These are phyloP conservation scores for Bruguiera gymnorhiza DNA, from an alignment of 345 rosid species.

Conservation along the genomic window DNA sequence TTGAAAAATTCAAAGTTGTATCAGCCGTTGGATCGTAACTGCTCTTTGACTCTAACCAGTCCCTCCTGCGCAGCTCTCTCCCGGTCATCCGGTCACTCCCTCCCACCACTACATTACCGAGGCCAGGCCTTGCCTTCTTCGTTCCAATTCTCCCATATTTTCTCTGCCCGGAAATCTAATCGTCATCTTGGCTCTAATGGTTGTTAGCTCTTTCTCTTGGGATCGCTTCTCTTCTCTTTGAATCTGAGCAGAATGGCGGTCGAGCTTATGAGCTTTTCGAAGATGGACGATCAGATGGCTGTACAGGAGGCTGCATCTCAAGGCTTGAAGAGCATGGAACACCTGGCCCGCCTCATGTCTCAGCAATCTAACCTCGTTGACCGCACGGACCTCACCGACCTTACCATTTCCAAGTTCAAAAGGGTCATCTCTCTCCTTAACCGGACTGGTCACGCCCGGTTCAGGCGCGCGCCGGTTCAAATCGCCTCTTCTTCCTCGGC, in stretches of 20 bases:
- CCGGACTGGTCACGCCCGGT: constrained; percentile 90
- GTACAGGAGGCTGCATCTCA: constrained; percentile 83
- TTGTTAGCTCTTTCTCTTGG: constrained; percentile 16
- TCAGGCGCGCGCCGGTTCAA: constrained; percentile 69
- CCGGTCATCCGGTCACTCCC: constrained; percentile 49
- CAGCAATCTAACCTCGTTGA: constrained; percentile 45
- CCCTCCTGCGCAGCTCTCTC: not conserved
- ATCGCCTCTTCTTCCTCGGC: constrained; percentile 25
- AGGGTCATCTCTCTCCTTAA: constrained; percentile 69
- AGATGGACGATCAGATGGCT: constrained; percentile 69
- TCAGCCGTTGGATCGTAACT: constrained; percentile 21
- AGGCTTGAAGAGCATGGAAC: constrained; percentile 81
- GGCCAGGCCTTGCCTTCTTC: constrained; percentile 1
- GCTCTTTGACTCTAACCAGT: constrained; percentile 9
- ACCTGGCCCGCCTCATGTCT: constrained; percentile 63
- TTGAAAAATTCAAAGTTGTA: constrained; percentile 26
- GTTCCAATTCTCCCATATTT: not conserved
- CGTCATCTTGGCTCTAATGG: not conserved
- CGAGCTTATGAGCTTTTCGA: constrained; percentile 59
- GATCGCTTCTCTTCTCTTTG: not conserved
- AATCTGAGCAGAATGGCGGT: constrained; percentile 50
- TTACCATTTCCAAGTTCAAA: constrained; percentile 70
- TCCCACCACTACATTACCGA: constrained; percentile 40
- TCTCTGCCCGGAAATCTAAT: not conserved
- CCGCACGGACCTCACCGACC: constrained; percentile 61